phyloP scores from a whole-genome alignment of 169 alveolate genomes.

The Eimeria acervulina region DNA sequence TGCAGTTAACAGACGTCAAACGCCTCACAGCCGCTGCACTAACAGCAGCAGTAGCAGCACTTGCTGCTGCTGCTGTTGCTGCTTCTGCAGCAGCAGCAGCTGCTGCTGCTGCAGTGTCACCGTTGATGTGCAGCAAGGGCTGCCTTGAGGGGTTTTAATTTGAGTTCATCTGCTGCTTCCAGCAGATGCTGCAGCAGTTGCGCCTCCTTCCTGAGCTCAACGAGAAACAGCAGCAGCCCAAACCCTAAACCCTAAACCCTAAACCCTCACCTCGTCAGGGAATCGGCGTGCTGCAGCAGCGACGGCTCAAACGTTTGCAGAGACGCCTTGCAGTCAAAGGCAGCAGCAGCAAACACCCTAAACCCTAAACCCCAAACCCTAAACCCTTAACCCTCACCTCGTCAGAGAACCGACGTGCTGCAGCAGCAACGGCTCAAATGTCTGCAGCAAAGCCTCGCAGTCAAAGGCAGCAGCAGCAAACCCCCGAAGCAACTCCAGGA shows the following conservation, averaged over 20 bases:
- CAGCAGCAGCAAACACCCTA: background rate
- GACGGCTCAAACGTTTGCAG: background rate
- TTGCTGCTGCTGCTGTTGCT: slow-evolving; percentile 1
- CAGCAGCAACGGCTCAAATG: slow-evolving; percentile 3
- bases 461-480: background rate
- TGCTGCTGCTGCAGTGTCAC: background rate
- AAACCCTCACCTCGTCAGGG: slow-evolving; percentile 17
- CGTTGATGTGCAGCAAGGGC: background rate
- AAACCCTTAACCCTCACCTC: slow-evolving; percentile 20
- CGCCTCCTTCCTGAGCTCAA: background rate
- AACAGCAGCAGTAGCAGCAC: slow-evolving; percentile 19
- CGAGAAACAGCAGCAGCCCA: background rate
- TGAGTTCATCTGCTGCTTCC: background rate
- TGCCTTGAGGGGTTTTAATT: background rate
- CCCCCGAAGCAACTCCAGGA: too few relatives aligned
- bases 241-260: slow-evolving; percentile 17
- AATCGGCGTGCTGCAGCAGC: slow-evolving; percentile 12
- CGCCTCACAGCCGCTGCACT: background rate
- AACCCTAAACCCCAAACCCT: slow-evolving; percentile 15
- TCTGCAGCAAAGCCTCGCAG: slow-evolving; percentile 2
- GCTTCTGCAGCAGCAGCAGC: slow-evolving; percentile 24
- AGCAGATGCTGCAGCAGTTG: slow-evolving; percentile 10
- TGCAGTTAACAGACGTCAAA: background rate
- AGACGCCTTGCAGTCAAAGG: background rate
- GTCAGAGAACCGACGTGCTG: background rate